Percentiles rank a stretch among this genome's conserved stretches.
Conservation (phyloP, 345 rosid genomes). For the Heritiera littoralis region DNA sequence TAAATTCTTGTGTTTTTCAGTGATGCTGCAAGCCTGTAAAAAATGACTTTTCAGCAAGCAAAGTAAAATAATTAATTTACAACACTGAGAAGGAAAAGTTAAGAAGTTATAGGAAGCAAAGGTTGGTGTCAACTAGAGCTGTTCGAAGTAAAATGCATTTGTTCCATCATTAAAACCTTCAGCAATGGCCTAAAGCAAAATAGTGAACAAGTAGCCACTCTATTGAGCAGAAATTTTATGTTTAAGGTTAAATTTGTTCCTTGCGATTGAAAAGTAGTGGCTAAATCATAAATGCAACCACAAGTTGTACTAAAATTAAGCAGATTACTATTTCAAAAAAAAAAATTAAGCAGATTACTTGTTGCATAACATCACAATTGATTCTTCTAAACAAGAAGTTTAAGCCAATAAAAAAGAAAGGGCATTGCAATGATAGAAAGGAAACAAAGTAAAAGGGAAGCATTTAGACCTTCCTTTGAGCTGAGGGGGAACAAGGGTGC, state of each 20-base stretch:
- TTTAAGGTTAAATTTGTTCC: neutral
- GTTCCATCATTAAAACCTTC: neutral
- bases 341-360: neutral
- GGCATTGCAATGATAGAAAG: neutral
- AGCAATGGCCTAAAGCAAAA: neutral
- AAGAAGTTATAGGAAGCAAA: neutral
- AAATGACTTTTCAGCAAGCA: neutral
- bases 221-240: neutral
- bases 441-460: neutral
- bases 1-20: neutral
- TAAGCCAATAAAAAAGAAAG: neutral
- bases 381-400: neutral
- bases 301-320: neutral
- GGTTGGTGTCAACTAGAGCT: neutral
- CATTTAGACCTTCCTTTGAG: slow-evolving; percentile 11
- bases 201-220: neutral
- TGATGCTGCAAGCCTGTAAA: neutral
- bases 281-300: neutral
- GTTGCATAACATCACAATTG: neutral
- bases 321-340: neutral
- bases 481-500: slow-evolving; percentile 17
- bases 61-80: neutral
- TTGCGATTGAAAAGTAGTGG: neutral
- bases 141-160: neutral
- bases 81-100: neutral